Percentiles rank a stretch among this genome's conserved stretches.
Conservation (phyloP, 2,329 filamentous ascomycete species). For the Achaetomium macrosporum region DNA sequence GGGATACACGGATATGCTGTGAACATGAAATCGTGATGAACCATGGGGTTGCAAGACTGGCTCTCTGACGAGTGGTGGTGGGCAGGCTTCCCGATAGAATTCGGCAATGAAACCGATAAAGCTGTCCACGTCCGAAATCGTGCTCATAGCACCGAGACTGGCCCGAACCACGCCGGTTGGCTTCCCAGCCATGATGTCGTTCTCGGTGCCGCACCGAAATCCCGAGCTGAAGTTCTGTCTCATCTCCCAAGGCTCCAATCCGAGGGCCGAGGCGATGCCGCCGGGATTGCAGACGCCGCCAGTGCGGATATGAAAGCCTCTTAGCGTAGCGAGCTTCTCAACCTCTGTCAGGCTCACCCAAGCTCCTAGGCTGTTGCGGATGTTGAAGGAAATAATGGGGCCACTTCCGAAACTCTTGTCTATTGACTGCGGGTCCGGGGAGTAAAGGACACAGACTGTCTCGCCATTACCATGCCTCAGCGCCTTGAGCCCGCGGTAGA, state of each 20-base stretch:
- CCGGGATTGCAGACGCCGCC: slow-evolving; percentile 91
- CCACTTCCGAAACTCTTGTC: slow-evolving; percentile 46
- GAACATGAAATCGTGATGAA: slow-evolving; percentile 43
- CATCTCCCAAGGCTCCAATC: slow-evolving; percentile 74
- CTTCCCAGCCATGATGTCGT: slow-evolving; percentile 75
- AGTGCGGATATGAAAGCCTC: slow-evolving; percentile 76
- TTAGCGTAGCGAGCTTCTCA: slow-evolving; percentile 76
- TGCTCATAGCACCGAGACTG: slow-evolving; percentile 90
- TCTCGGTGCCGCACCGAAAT: slow-evolving; percentile 75
- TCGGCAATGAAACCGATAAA: slow-evolving; percentile 69
- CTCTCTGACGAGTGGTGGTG: not conserved
- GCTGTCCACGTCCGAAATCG: slow-evolving; percentile 61
- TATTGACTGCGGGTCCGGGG: slow-evolving; percentile 26
- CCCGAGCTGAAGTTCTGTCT: slow-evolving; percentile 78
- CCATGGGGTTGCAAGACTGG: not conserved
- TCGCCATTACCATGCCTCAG: slow-evolving; percentile 65
- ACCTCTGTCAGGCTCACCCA: slow-evolving; percentile 82
- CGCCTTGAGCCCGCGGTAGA: slow-evolving; percentile 52
- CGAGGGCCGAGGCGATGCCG: slow-evolving; percentile 68
- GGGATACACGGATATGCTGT: slow-evolving; percentile 70
- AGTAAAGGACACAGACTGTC: slow-evolving; percentile 63
- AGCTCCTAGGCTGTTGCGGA: slow-evolving; percentile 60
- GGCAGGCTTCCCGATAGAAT: slow-evolving; percentile 46
- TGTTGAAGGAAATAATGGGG: slow-evolving; percentile 78
- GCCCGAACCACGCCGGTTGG: slow-evolving; percentile 81